A percentile compares a stretch with the other conserved stretches of the same genome.
Conservation (phyloP, 2,329 filamentous ascomycete species). For the Thelonectria blattea region DNA sequence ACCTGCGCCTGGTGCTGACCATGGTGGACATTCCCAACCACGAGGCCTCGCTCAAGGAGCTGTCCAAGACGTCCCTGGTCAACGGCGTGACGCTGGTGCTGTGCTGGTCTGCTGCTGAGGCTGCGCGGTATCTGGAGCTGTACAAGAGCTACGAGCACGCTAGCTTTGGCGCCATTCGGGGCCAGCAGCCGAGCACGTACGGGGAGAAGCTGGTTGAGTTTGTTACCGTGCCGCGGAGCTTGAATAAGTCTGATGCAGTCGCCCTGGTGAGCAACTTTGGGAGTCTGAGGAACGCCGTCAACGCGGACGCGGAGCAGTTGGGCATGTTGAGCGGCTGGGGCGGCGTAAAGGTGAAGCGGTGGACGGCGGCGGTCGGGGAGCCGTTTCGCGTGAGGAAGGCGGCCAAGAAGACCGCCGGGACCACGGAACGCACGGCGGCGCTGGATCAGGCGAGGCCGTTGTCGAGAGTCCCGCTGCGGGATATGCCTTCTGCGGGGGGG, state of each 20-base stretch:
- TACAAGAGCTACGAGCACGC: conserved; percentile 96
- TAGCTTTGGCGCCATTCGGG: conserved; percentile 78
- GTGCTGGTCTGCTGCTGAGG: conserved; percentile 94
- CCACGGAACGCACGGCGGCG: conserved; percentile 36
- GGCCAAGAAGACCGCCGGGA: conserved; percentile 52
- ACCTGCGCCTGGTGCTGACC: conserved; percentile 81
- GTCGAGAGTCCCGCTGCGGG: conserved; percentile 49
- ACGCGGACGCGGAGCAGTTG: conserved; percentile 86
- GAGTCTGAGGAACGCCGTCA: conserved; percentile 83
- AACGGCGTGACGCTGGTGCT: conserved; percentile 92
- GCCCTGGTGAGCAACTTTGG: conserved; percentile 92
- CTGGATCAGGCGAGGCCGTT: conserved; percentile 49
- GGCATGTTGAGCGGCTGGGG: conserved; percentile 90
- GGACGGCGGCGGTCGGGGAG: conserved; percentile 82
- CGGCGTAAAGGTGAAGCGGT: conserved; percentile 89
- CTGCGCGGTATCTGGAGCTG: conserved; percentile 89
- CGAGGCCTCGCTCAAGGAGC: conserved; percentile 84
- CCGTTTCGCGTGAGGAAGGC: conserved; percentile 80
- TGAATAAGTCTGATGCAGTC: conserved; percentile 95
- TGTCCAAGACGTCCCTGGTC: conserved; percentile 90
- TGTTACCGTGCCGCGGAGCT: conserved; percentile 83
- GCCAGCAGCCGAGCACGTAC: conserved; percentile 83
- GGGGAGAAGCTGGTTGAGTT: conserved; percentile 90
- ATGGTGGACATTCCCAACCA: conserved; percentile 97
- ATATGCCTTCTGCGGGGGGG: conserved; percentile 42